Base-by-base conservation (phyloP, 2,329 filamentous ascomycete species). In the Cladophialophora exuberans region DNA sequence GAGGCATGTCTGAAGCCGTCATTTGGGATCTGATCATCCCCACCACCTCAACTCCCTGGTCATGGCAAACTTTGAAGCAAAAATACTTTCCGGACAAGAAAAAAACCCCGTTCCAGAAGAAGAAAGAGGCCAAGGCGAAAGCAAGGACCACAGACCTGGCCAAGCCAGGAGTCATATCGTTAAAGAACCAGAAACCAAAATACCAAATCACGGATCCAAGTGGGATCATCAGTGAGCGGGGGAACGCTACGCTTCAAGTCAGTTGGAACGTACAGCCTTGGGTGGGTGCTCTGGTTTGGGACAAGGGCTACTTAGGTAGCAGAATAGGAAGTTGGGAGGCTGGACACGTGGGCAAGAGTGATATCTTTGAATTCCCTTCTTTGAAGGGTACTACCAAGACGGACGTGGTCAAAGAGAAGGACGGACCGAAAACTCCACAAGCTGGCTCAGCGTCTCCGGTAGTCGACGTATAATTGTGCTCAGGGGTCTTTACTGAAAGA, bases 181-280 rank as follows among this genome's bases (percentile, higher is more conserved):
- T 97, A 62, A 84, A 85, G 69, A 92, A 92, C 72, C 90, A 96
- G 72, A 88, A 87, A 69, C 89, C 92, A 2, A 99, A 99, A 74
- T 99, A 99, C 79, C 91, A 96, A 70, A 94, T 99, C 74, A 96
- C 92, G 3, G 91, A 97, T 71, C 89, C 93, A 9, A 83, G 82
- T 9, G 89, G 92, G 58, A 86, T 85, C 71, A 80, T 97, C 62
- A 88, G 89, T 41, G 81, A 87, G 67, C 79, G 84, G 44, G 77
- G 81, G 46, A 85, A 94, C 69, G 90, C 93, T 53, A 86, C 83
- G 25, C 77, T 99, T 60, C 85, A 86, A 66, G 77, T 97, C 49
- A 87, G 94, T 69, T 99, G 96, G 84, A 97, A 97, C 74, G 88
- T 97, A 57, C 94, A 99, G 79, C 94, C 94, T 26, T 97, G 93